These are phyloP conservation scores for Bromus sterilis DNA, from an alignment of 176 grass and related monocot species.

Conservation along the genomic window DNA sequence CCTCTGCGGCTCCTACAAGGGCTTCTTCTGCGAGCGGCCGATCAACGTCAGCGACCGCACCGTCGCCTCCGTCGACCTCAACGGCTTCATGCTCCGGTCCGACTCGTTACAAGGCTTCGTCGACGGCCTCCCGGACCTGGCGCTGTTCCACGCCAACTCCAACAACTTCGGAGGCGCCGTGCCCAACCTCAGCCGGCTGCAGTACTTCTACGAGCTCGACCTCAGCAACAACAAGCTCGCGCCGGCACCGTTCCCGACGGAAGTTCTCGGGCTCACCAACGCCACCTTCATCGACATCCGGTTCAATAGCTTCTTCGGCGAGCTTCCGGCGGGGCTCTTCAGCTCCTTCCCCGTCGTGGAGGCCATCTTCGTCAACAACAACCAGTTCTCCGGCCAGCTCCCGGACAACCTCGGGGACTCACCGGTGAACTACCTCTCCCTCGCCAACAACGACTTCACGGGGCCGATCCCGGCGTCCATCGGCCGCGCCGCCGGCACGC, in stretches of 20 bases:
- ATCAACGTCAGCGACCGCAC: conserved; percentile 13
- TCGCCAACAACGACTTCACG: conserved; percentile 84
- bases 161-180: conserved; percentile 49
- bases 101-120: conserved; percentile 24
- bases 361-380: conserved; percentile 97
- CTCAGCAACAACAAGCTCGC: conserved; percentile 73
- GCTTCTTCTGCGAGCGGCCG: conserved; percentile 69
- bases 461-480: conserved; percentile 79
- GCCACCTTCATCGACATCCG: conserved; percentile 83
- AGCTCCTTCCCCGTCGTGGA: conserved; percentile 31
- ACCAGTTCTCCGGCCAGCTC: conserved; percentile 43
- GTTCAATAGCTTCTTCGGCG: conserved; percentile 51
- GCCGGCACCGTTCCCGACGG: conserved; percentile 23
- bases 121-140: conserved; percentile 49
- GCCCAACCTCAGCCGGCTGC: conserved; percentile 15
- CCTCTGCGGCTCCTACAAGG: conserved; percentile 48
- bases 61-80: conserved; percentile 90
- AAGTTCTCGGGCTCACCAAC: conserved; percentile 42
- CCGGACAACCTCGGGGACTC: conserved; percentile 70
- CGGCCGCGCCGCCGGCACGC: conserved; percentile 36
- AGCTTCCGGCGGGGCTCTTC: conserved; percentile 43
- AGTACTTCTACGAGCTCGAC: conserved; percentile 93
- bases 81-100: conserved; percentile 29
- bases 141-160: conserved; percentile 93
- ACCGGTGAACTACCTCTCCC: conserved; percentile 66